phyloP scores from a whole-genome alignment of 1,139 yeast genomes.

The Saccharomyces hybrid region DNA sequence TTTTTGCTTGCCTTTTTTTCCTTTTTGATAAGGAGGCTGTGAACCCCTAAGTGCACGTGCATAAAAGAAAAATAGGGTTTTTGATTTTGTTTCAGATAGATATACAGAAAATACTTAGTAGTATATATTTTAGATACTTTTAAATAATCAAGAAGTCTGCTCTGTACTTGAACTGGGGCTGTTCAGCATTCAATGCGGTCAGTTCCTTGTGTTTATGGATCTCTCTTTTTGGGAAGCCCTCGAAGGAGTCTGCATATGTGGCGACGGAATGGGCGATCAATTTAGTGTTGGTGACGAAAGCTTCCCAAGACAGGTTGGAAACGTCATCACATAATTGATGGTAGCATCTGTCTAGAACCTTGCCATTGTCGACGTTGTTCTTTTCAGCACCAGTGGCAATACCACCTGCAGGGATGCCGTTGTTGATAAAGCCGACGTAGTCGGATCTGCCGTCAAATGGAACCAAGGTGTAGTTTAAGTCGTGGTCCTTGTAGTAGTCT shows the following conservation, averaged over 20 bases:
- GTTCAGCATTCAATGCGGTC: background rate
- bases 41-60: background rate
- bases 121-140: background rate
- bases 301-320: conserved; percentile 69
- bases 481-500: conserved; percentile 58
- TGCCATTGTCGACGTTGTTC: conserved; percentile 58
- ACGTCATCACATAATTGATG: conserved; percentile 81
- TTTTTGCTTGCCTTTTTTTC: background rate
- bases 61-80: background rate
- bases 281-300: conserved; percentile 75
- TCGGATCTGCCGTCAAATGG: conserved; percentile 95
- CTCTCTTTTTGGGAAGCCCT: conserved; percentile 40
- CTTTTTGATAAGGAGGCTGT: background rate
- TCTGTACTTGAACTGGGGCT: conserved; percentile 28
- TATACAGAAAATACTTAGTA: background rate
- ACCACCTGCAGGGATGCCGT: conserved; percentile 92
- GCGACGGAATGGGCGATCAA: conserved; percentile 91
- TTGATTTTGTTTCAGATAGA: background rate
- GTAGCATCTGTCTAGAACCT: conserved; percentile 76
- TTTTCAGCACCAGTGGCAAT: conserved; percentile 93
- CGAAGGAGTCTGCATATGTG: conserved; percentile 63
- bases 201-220: conserved; percentile 5
- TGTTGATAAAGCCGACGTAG: conserved; percentile 83
- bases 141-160: conserved; percentile 27
- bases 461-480: conserved; percentile 68